Conservation (phyloP, 2,329 filamentous ascomycete species). For the Moelleriella libera region DNA sequence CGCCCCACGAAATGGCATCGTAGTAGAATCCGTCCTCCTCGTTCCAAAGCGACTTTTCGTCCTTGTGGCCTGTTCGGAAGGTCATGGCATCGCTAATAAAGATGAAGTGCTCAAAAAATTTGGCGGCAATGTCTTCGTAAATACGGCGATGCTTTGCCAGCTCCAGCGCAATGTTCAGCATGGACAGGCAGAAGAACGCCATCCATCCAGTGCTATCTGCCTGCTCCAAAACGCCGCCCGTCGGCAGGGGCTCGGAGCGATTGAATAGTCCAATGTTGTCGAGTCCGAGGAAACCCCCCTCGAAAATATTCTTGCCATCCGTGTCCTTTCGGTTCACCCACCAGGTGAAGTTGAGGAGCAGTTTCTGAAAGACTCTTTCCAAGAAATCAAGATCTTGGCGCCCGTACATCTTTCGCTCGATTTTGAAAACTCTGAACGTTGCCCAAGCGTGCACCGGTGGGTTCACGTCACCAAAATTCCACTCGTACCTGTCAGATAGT, state of each 20-base stretch:
- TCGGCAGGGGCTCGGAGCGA: slow-evolving; percentile 85
- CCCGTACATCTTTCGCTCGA: slow-evolving; percentile 93
- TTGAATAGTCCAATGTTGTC: slow-evolving; percentile 99
- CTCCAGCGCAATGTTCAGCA: slow-evolving; percentile 94
- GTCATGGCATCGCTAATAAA: slow-evolving; percentile 97
- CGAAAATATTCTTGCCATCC: slow-evolving; percentile 93
- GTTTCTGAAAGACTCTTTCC: slow-evolving; percentile 90
- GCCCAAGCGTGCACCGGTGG: slow-evolving; percentile 95
- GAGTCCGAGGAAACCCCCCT: slow-evolving; percentile 86
- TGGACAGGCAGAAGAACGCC: slow-evolving; percentile 92
- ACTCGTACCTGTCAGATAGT: slow-evolving; percentile 47
- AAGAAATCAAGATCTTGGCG: slow-evolving; percentile 90
- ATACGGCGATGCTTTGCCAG: slow-evolving; percentile 87
- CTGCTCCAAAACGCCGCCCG: slow-evolving; percentile 85
- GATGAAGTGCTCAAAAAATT: slow-evolving; percentile 98
- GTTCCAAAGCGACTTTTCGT: slow-evolving; percentile 84
- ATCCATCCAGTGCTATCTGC: slow-evolving; percentile 98
- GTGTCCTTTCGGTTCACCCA: slow-evolving; percentile 96
- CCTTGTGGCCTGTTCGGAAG: slow-evolving; percentile 54
- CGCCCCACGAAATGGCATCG: slow-evolving; percentile 92
- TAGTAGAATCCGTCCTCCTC: slow-evolving; percentile 97
- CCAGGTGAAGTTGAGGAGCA: slow-evolving; percentile 95
- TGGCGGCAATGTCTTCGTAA: slow-evolving; percentile 93
- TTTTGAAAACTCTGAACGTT: slow-evolving; percentile 92
- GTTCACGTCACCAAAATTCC: slow-evolving; percentile 97